Evolutionary conservation across 148 eudicot species (phyloP).

Genomic region (Beta vulgaris): DNA sequence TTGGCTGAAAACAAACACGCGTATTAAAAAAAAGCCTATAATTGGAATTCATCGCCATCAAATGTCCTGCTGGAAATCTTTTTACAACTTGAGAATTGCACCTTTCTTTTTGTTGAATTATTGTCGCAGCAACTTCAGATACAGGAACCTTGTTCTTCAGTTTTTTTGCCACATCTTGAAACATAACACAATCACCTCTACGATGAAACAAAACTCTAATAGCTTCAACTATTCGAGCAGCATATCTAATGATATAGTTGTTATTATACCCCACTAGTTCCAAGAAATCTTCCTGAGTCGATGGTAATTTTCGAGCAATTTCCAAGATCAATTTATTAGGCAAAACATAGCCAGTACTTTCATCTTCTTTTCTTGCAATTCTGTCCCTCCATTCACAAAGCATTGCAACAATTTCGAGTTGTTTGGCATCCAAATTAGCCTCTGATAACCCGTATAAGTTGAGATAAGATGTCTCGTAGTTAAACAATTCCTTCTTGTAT

Average conservation of each 20-base stretch:
- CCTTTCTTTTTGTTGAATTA: no score
- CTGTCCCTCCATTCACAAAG: conserved; percentile 14
- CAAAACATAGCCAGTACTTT: conserved; percentile 17
- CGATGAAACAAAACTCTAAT: neutral
- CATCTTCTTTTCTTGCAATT: conserved; percentile 17
- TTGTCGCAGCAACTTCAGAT: no score
- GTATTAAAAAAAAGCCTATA: no score
- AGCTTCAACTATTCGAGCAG: neutral
- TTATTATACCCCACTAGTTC: neutral
- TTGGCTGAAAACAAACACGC: no score
- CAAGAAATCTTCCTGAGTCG: neutral
- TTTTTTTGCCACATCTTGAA: neutral
- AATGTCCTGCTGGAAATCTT: no score
- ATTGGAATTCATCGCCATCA: no score
- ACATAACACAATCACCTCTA: neutral
- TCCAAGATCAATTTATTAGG: conserved; percentile 4
- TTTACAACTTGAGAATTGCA: no score
- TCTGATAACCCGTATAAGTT: neutral
- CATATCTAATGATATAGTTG: neutral
- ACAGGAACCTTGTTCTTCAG: no score
- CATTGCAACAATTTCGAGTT: neutral
- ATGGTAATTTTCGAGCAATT: neutral
- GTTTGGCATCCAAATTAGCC: neutral
- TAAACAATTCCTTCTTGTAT: conserved; percentile 3
- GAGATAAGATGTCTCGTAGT: neutral